phyloP scores from a whole-genome alignment of 2,329 filamentous ascomycete species.

The Nakataea oryzae region DNA sequence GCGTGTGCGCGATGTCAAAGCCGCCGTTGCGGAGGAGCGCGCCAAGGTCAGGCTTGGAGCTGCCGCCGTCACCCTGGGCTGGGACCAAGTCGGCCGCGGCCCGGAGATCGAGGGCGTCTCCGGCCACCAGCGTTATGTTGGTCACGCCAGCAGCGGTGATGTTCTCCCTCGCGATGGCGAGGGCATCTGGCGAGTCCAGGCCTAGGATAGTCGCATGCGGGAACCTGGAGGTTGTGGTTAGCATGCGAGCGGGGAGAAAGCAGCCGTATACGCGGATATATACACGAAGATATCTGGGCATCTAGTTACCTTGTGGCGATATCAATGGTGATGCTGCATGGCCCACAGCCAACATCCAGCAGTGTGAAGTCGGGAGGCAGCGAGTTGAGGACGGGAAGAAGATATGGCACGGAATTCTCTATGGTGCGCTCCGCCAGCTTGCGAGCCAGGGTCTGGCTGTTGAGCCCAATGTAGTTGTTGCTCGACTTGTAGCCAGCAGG shows the following conservation, averaged over 20 bases:
- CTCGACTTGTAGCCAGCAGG: not conserved
- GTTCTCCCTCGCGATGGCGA: constrained; percentile 8
- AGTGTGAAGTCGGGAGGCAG: constrained; percentile 1
- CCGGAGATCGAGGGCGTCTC: constrained; percentile 11
- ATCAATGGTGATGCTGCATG: constrained; percentile 5
- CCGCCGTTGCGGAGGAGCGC: not conserved
- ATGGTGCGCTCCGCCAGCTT: not conserved
- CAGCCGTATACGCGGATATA: not conserved
- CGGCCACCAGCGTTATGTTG: constrained; percentile 16
- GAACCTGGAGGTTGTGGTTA: not conserved
- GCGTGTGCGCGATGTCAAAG: constrained; percentile 50
- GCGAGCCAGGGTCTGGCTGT: not conserved
- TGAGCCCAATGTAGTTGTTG: not conserved
- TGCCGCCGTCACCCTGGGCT: not conserved
- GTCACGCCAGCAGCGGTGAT: constrained; percentile 21
- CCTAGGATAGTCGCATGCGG: constrained; percentile 7
- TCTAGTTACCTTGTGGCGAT: not conserved
- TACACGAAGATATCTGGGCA: too few species aligned
- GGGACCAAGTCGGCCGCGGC: not conserved
- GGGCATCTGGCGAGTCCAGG: constrained; percentile 19
- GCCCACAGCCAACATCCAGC: constrained; percentile 5
- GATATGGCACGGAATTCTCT: not conserved
- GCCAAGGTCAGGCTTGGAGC: not conserved
- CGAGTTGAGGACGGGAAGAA: constrained; percentile 1
- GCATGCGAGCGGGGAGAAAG: not conserved